Conservation (phyloP, 164 flowering plant species). For the Stephania cephalantha region DNA sequence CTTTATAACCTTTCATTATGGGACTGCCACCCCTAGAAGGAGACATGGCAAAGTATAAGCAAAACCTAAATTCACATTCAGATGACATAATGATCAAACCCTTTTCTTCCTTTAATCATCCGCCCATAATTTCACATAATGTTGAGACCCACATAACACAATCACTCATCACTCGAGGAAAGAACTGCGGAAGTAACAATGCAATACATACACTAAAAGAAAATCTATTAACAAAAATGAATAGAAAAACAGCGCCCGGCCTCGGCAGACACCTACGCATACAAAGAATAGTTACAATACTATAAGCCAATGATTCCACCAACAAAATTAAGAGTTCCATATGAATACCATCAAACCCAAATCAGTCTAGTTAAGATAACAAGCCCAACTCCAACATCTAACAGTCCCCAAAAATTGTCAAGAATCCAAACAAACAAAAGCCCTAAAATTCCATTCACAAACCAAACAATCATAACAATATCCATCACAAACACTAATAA, state of each 20-base stretch:
- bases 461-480: background rate
- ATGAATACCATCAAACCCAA: too few relatives aligned
- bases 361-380: too few relatives aligned
- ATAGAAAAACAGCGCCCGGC: background rate
- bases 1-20: conserved; percentile 41
- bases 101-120: background rate
- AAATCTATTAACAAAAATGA: background rate
- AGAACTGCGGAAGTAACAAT: too few relatives aligned
- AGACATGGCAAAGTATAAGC: conserved; percentile 7
- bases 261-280: background rate
- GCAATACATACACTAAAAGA: too few relatives aligned
- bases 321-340: too few relatives aligned
- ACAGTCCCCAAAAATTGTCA: background rate
- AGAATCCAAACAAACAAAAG: conserved; percentile 2
- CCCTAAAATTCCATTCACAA: background rate
- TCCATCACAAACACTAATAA: background rate
- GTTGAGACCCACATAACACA: too few relatives aligned
- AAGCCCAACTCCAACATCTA: too few relatives aligned
- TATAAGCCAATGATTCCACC: background rate
- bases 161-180: too few relatives aligned
- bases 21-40: conserved; percentile 39
- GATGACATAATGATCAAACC: background rate
- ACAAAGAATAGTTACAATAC: background rate
- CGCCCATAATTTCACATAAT: background rate
- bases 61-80: background rate